Evolutionary conservation across 768 basidiomycete genomes (phyloP).

Genomic region (Pulveroboletus ravenelii): DNA sequence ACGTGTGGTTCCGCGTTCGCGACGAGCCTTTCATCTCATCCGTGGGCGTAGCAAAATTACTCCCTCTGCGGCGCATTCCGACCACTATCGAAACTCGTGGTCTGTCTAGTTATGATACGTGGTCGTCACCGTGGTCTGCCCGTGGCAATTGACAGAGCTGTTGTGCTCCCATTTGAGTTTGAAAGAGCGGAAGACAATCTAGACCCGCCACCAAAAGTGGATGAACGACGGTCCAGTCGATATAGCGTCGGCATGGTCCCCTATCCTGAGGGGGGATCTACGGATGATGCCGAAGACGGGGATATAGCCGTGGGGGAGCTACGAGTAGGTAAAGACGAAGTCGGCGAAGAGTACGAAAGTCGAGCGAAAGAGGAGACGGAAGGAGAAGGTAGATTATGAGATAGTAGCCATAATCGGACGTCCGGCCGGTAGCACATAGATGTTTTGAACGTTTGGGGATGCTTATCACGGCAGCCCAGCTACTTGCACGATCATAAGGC

Average conservation of each 20-base stretch:
- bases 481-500: too few relatives aligned
- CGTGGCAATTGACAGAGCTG: slow-evolving; percentile 82
- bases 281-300: neutral
- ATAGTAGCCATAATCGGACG: too few relatives aligned
- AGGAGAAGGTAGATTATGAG: too few relatives aligned
- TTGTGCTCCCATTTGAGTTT: slow-evolving; percentile 72
- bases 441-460: too few relatives aligned
- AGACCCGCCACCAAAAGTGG: neutral
- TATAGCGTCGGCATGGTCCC: neutral
- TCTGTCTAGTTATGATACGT: slow-evolving; percentile 88
- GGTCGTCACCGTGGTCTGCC: slow-evolving; percentile 88
- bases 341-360: too few relatives aligned
- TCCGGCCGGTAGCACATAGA: too few relatives aligned
- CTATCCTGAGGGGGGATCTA: neutral
- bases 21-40: neutral
- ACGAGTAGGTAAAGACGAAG: neutral
- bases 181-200: slow-evolving; percentile 24
- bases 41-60: slow-evolving; percentile 57
- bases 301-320: neutral
- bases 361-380: too few relatives aligned
- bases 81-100: slow-evolving; percentile 80
- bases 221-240: slow-evolving; percentile 12
- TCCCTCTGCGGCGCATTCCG: slow-evolving; percentile 76
- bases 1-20: slow-evolving; percentile 19
- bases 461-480: too few relatives aligned